Percentiles rank a stretch among this genome's conserved stretches.
Evolutionary conservation across 805 yeast genomes (phyloP).

Genomic region (Phaffomyces antillensis): DNA sequence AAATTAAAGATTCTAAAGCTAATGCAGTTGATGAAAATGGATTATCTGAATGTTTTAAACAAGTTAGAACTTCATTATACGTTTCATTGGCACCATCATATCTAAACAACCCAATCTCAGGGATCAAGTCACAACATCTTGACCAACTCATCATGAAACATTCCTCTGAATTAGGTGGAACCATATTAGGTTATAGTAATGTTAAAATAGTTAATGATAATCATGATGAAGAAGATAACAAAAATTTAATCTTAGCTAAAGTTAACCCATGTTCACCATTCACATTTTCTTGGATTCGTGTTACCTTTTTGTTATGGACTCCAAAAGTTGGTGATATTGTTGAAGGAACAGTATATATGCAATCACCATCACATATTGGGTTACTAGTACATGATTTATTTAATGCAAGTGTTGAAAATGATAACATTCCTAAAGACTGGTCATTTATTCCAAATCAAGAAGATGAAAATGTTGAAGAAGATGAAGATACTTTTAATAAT

Average conservation of each 20-base stretch:
- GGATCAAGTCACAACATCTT: conserved; percentile 80
- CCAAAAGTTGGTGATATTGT: conserved; percentile 83
- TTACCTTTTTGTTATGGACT: conserved; percentile 80
- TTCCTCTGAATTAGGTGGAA: conserved; percentile 66
- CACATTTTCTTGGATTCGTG: conserved; percentile 79
- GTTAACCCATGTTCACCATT: conserved; percentile 78
- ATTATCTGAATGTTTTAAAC: conserved; percentile 62
- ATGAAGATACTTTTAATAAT: conserved; percentile 5
- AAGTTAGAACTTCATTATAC: conserved; percentile 54
- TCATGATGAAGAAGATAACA: conserved; percentile 23
- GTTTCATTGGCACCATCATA: conserved; percentile 86
- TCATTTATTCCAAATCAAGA: conserved; percentile 71
- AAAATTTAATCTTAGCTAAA: conserved; percentile 45
- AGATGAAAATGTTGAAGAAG: conserved; percentile 38
- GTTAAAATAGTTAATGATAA: conserved; percentile 40
- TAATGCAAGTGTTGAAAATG: conserved; percentile 85
- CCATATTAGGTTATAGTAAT: conserved; percentile 73
- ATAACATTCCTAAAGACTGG: conserved; percentile 84
- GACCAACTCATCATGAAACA: conserved; percentile 87
- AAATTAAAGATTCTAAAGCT: conserved; percentile 20
- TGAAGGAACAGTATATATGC: conserved; percentile 86
- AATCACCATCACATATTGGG: conserved; percentile 93
- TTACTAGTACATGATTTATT: conserved; percentile 86
- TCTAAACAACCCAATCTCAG: conserved; percentile 60
- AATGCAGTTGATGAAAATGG: conserved; percentile 38